Base-by-base conservation (phyloP, 2,329 filamentous ascomycete species). In the Fusarium sp. region DNA sequence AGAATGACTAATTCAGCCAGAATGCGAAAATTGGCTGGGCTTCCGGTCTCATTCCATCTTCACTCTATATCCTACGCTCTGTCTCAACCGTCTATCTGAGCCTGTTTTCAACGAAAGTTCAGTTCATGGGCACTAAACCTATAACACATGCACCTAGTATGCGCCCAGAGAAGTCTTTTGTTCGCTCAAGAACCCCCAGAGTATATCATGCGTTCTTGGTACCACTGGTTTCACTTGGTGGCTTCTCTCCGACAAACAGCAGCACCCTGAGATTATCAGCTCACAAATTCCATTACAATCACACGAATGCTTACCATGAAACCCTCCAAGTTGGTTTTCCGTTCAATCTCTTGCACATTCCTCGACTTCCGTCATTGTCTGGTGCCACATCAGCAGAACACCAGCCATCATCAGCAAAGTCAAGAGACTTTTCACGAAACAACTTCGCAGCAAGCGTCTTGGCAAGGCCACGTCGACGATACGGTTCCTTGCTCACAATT, bases 301-400 rank as follows among this genome's bases (percentile, higher is more conserved):
- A 24, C 31, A 51, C 33, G 7, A 12, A 7, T n/a, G 81, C 86
- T 81, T 74, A 89, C 91, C 92, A 94, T 56, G 88, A 89, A 22
- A 87, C 82, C 20, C 84, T 81, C 89, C 90, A 93, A 20, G 82
- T 80, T 6, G 84, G 81, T 69, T 82, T 85, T 0, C 90, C 91
- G 5, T 90, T 88, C 48, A 94, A 78, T 65, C 90, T 90, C 77
- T 82, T 87, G 74, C 90, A 93, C 41, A 94, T 88, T 0, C 83
- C 87, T 55, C 89, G 86, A 76, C 92, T 94, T 45, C 87, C 86
- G 5, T 79, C 66, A 73, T 94, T 94, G 2, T 87, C 86, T 1
- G 86, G 82, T 6, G 89, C 87, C 1, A 94, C 92, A 80, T 94
- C 91, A 5, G 91, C 91, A 67, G 89, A 87, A 33, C 85, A 87